These are phyloP conservation scores for Dipodascopsis uninucleata DNA, from an alignment of 805 yeast species.

Conservation along the genomic window DNA sequence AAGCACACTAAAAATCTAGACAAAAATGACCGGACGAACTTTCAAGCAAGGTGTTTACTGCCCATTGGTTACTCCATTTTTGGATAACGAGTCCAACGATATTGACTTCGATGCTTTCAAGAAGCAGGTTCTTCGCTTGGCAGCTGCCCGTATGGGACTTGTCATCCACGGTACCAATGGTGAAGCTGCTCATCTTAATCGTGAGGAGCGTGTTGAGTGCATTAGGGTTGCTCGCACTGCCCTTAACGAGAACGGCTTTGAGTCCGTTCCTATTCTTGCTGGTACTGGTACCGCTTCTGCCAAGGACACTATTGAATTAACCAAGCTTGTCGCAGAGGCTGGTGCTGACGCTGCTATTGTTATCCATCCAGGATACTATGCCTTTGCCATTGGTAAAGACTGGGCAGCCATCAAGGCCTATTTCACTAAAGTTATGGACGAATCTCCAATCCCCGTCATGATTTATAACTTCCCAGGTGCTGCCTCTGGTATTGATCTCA, in stretches of 20 bases:
- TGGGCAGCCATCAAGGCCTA: slow-evolving; percentile 44
- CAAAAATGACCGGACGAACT: slow-evolving; percentile 2
- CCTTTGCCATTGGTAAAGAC: slow-evolving; percentile 43
- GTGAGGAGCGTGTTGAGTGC: slow-evolving; percentile 41
- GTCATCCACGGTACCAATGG: slow-evolving; percentile 30
- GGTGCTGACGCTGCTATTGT: slow-evolving; percentile 36
- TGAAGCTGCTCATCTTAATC: slow-evolving; percentile 45
- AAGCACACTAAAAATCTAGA: background rate
- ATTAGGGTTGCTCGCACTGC: slow-evolving; percentile 34
- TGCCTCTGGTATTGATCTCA: slow-evolving; percentile 41
- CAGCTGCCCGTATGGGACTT: slow-evolving; percentile 27
- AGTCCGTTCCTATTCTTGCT: slow-evolving; percentile 44
- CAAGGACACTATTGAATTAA: slow-evolving; percentile 43
- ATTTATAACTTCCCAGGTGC: slow-evolving; percentile 52
- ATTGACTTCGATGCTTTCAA: slow-evolving; percentile 24
- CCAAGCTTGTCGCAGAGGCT: slow-evolving; percentile 31
- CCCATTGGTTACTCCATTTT: slow-evolving; percentile 24
- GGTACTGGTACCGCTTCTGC: slow-evolving; percentile 50
- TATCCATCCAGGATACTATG: slow-evolving; percentile 49
- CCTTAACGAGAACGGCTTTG: slow-evolving; percentile 38
- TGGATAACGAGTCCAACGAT: slow-evolving; percentile 11
- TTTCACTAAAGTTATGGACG: slow-evolving; percentile 45
- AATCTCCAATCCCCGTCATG: slow-evolving; percentile 43
- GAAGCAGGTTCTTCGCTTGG: slow-evolving; percentile 25
- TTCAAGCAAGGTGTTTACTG: slow-evolving; percentile 24